These are phyloP conservation scores for Anthracocystis setariae DNA, from an alignment of 1,284 basidiomycete species.

Conservation along the genomic window DNA sequence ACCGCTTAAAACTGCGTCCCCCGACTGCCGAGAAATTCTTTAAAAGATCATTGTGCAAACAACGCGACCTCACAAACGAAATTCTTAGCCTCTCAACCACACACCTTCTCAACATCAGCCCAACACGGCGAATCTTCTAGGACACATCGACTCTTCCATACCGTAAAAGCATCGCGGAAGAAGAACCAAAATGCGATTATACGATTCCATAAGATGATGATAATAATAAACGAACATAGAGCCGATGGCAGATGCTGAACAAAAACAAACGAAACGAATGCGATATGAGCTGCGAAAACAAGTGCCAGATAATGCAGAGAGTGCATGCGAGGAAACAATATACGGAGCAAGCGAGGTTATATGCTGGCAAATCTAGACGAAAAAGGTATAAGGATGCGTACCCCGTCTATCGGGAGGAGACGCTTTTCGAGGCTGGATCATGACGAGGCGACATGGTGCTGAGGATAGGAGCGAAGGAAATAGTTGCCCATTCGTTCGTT, in stretches of 20 bases:
- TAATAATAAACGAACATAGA: background rate
- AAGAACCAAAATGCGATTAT: conserved; percentile 9
- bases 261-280: background rate
- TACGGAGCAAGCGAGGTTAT: background rate
- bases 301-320: background rate
- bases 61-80: background rate
- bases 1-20: background rate
- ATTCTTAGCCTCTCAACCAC: background rate
- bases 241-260: background rate
- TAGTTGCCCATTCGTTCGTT: conserved; percentile 12
- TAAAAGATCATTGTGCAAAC: background rate
- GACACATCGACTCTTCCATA: too few species aligned
- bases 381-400: too few species aligned
- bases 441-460: conserved; percentile 12
- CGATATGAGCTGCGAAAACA: conserved; percentile 5
- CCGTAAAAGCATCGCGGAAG: too few species aligned
- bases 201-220: conserved; percentile 11
- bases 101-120: background rate
- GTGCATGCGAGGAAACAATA: background rate
- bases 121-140: too few species aligned
- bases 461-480: conserved; percentile 14
- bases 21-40: conserved; percentile 9
- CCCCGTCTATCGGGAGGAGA: background rate
- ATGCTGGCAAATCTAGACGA: background rate
- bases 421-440: background rate